Percentiles rank a stretch among this genome's conserved stretches.
phyloP scores from a whole-genome alignment of 306 rosid genomes.

The Cyamopsis tetragonoloba region DNA sequence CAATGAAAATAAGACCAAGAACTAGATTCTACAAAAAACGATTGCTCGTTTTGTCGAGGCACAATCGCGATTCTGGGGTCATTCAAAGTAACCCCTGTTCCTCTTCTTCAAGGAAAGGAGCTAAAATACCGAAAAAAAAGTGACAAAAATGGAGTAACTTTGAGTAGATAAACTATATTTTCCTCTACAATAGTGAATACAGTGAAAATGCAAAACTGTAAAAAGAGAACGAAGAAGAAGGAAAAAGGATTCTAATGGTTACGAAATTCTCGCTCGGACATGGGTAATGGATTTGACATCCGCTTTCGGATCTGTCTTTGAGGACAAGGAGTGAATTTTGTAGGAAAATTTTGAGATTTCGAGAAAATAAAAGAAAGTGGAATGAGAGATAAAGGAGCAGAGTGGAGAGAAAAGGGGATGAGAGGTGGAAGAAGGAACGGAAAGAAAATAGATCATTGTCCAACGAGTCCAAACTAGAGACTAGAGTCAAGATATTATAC shows the following conservation, averaged over 20 bases:
- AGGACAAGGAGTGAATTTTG: constrained; percentile 27
- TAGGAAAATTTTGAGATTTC: constrained; percentile 18
- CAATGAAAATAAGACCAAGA: constrained; percentile 26
- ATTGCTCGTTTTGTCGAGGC: constrained; percentile 26
- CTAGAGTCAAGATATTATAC: constrained; percentile 8
- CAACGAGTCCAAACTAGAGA: neutral
- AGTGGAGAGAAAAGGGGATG: neutral
- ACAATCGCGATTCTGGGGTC: constrained; percentile 27
- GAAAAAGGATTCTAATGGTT: constrained; percentile 29
- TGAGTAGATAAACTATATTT: neutral
- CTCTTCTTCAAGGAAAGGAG: constrained; percentile 5
- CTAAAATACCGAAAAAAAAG: neutral
- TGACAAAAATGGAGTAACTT: constrained; percentile 17
- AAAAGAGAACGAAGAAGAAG: neutral
- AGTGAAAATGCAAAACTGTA: constrained; percentile 18
- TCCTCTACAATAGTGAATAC: constrained; percentile 19
- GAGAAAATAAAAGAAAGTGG: constrained; percentile 10
- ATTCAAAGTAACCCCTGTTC: constrained; percentile 22
- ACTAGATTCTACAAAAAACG: constrained; percentile 24
- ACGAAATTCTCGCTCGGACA: constrained; percentile 17
- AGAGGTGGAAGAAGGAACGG: neutral
- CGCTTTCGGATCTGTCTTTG: constrained; percentile 49
- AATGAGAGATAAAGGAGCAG: neutral
- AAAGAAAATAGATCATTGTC: constrained; percentile 27
- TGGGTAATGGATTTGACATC: constrained; percentile 23